Percentiles rank a stretch among this genome's conserved stretches.
Conservation (phyloP, 2,329 filamentous ascomycete species). For the Exophiala phaeomuriformis region DNA sequence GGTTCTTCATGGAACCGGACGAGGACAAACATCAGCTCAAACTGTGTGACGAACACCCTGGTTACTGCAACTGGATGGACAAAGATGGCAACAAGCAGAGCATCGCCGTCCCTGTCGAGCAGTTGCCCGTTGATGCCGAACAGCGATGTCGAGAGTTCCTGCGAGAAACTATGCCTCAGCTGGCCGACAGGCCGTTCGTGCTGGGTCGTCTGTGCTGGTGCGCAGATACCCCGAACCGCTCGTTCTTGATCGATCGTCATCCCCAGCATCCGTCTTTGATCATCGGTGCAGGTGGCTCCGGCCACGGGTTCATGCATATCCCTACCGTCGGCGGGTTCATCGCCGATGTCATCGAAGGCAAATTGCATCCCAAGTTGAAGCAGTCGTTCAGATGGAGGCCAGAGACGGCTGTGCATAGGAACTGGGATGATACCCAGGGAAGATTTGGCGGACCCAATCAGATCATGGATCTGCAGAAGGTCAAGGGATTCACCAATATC, state of each 20-base stretch:
- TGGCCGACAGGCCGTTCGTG: conserved; percentile 43
- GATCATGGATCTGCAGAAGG: conserved; percentile 44
- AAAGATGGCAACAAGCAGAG: conserved; percentile 31
- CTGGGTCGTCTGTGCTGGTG: conserved; percentile 53
- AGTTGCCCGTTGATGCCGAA: conserved; percentile 42
- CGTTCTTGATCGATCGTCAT: conserved; percentile 48
- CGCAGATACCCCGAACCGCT: conserved; percentile 48
- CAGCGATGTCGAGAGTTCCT: conserved; percentile 44
- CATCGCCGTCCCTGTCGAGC: conserved; percentile 39
- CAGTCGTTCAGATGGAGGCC: conserved; percentile 46
- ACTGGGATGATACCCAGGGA: conserved; percentile 45
- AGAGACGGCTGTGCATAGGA: conserved; percentile 41
- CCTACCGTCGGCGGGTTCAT: conserved; percentile 47
- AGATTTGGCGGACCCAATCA: conserved; percentile 43
- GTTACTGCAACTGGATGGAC: conserved; percentile 45
- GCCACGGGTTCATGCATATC: conserved; percentile 49
- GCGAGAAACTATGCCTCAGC: conserved; percentile 47
- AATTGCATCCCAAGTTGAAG: conserved; percentile 38
- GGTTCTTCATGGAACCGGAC: conserved; percentile 47
- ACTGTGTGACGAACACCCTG: conserved; percentile 48
- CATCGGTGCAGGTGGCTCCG: conserved; percentile 46
- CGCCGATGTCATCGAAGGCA: conserved; percentile 42
- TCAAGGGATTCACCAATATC: background rate
- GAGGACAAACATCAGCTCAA: conserved; percentile 35
- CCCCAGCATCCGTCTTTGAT: conserved; percentile 39